Evolutionary conservation across 495 filamentous ascomycete genomes (phyloP).

Genomic region (Tuber calosporum): DNA sequence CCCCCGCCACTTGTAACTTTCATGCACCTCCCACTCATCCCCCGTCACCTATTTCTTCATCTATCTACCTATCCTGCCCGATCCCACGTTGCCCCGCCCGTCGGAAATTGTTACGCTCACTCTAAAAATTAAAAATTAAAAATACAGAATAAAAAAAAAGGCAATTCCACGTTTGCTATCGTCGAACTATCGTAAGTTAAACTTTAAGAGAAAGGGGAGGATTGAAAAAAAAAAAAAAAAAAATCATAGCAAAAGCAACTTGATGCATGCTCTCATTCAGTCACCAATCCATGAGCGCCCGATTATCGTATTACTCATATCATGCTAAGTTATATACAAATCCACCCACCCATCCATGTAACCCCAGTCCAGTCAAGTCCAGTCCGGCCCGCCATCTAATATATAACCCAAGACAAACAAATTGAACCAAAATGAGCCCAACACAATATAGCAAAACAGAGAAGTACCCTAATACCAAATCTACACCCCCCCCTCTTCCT

Average conservation of each 20-base stretch:
- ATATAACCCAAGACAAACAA: not conserved
- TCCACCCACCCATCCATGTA: not conserved
- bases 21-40: not conserved
- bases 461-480: not conserved
- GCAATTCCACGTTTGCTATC: not conserved
- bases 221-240: not conserved
- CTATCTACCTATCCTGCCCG: not conserved
- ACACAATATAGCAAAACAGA: conserved; percentile 5
- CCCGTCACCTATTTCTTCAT: not conserved
- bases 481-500: conserved; percentile 13
- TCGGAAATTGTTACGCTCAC: not conserved
- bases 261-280: not conserved
- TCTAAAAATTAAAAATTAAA: too few relatives aligned
- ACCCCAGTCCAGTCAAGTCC: not conserved
- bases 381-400: not conserved
- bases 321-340: not conserved
- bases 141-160: too few relatives aligned
- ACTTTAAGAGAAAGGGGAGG: not conserved
- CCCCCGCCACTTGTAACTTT: not conserved
- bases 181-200: not conserved
- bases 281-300: not conserved
- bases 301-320: not conserved
- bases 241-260: not conserved
- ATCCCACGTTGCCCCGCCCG: not conserved
- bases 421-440: not conserved